Evolutionary conservation across 2,329 filamentous ascomycete genomes (phyloP).

Genomic region (Stachybotrys echinatus): DNA sequence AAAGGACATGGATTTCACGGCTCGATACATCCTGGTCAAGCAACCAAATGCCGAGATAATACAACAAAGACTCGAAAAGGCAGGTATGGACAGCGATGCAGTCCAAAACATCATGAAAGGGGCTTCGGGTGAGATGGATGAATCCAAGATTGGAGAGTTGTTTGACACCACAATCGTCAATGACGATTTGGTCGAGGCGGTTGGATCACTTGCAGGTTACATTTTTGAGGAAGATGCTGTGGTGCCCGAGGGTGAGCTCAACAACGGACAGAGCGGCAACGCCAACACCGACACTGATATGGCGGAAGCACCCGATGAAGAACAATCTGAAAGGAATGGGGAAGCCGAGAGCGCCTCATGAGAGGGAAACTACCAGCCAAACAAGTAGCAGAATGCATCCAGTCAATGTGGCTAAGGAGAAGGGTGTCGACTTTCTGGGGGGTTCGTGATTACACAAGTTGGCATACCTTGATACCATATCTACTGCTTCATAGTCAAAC

Average conservation of each 20-base stretch:
- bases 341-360: not conserved
- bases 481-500: too few species aligned
- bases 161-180: conserved; percentile 21
- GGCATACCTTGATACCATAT: too few species aligned
- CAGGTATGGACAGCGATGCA: conserved; percentile 3
- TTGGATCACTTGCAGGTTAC: conserved; percentile 16
- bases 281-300: conserved; percentile 7
- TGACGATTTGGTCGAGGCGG: conserved; percentile 17
- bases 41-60: conserved; percentile 27
- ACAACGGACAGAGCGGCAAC: conserved; percentile 1
- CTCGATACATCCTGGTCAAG: conserved; percentile 49
- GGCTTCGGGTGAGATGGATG: conserved; percentile 15
- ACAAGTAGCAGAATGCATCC: too few species aligned
- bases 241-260: not conserved
- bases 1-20: conserved; percentile 50
- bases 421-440: too few species aligned
- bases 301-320: not conserved
- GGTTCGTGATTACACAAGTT: too few species aligned
- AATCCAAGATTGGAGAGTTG: conserved; percentile 15
- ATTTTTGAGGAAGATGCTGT: conserved; percentile 16
- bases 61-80: conserved; percentile 20
- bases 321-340: conserved; percentile 1
- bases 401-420: too few species aligned
- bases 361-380: too few species aligned
- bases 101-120: conserved; percentile 1